These are phyloP conservation scores for Melaleuca quinquenervia DNA, from an alignment of 345 rosid genomes.

Conservation along the genomic window DNA sequence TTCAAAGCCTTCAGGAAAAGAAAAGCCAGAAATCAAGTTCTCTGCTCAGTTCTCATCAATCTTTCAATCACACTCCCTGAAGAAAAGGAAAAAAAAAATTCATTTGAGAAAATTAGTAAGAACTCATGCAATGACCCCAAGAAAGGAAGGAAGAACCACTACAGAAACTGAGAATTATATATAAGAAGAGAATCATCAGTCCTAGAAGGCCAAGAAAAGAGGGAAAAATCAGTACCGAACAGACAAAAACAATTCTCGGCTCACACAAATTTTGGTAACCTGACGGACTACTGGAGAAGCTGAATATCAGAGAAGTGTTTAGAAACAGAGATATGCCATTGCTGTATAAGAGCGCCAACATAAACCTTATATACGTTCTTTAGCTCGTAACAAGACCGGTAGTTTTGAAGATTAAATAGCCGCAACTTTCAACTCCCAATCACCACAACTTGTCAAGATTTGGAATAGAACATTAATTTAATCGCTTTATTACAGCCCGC, in stretches of 20 bases:
- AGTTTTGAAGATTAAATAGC: not conserved
- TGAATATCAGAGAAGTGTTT: not conserved
- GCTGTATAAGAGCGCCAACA: not conserved
- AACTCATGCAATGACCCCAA: not conserved
- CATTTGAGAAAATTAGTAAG: not conserved
- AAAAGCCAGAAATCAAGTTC: not conserved
- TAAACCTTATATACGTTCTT: not conserved
- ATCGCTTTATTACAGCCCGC: not conserved
- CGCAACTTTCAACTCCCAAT: not conserved
- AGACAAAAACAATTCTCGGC: not conserved
- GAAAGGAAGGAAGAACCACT: not conserved
- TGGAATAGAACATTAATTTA: not conserved
- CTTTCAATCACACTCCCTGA: conserved; percentile 8
- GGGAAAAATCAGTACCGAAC: not conserved
- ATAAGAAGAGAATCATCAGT: not conserved
- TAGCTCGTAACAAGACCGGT: not conserved
- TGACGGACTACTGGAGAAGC: not conserved
- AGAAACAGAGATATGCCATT: not conserved
- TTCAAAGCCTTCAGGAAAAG: not conserved
- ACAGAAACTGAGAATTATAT: not conserved
- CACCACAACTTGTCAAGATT: not conserved
- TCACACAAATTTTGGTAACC: not conserved
- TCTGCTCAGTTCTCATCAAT: not conserved
- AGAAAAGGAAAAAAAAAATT: not conserved
- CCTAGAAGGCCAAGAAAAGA: not conserved